Evolutionary conservation across 257 asterid species (phyloP), one percentile per base, ranked within the genome.

Genomic region (Striga asiatica): DNA sequence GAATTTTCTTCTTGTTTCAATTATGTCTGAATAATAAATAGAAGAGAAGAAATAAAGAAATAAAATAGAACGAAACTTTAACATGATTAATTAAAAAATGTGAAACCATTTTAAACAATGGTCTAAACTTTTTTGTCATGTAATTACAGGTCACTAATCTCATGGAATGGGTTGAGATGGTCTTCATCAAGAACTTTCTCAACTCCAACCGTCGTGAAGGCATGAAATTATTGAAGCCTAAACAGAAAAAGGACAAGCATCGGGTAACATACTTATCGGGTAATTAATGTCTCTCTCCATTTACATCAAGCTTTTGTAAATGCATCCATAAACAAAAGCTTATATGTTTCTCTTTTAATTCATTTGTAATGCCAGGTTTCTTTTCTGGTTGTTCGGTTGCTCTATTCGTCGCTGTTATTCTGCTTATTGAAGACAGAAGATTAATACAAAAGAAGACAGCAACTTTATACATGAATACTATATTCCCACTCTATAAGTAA

Each of bases 401-500:
- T 55, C 76, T 87, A 56, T 54, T 87, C 49, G 74, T 83, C 50
- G 94, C 80, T 61, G 66, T 68, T 14, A 59, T 71, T 65, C 85
- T 87, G 42, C 75, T 84, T 24, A 67, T 82, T 48, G 66, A 71
- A 64, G 83, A 74, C 43, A 74, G 87, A 72, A 74, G 65, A 54
- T 23, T 79, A 54, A 67, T 66, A 39, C 76, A 74, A 20, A 71
- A 70, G 53, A 60, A 72, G 61, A 71, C 65, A 16, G 74, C 76
- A 6, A 71, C 78, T 35, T 32, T 66, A 34, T 81, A 83, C 71
- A 50, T 87, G 78, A 72, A 70, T 62, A 62, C 43, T 47, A 77
- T 87, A 53, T 84, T 81, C 68, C 87, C 89, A 39, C 96, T 87
- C 64, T 87, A 83, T 71, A 83, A 83, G 89, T 87, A 60, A 73